Conservation (phyloP, 106 monocot genomes). For the Apostasia shenzhenica region DNA sequence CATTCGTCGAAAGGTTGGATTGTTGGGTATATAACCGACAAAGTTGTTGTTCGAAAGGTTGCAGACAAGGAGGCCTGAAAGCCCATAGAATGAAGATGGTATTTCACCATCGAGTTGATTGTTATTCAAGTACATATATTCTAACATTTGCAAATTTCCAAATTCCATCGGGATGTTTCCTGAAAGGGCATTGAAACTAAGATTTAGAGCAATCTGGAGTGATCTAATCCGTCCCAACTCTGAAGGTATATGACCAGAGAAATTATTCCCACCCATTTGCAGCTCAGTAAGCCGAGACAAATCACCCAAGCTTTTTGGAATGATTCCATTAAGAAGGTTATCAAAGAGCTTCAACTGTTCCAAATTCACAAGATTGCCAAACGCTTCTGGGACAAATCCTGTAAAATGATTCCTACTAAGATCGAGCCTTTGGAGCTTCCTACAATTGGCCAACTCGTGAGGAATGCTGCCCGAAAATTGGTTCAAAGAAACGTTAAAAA, state of each 20-base stretch:
- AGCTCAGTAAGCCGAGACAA: conserved; percentile 57
- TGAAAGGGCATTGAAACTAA: conserved; percentile 70
- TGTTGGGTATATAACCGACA: conserved; percentile 44
- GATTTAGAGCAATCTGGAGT: conserved; percentile 67
- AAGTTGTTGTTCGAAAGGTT: conserved; percentile 77
- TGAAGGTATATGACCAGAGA: conserved; percentile 49
- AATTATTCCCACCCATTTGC: conserved; percentile 62
- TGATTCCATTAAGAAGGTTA: conserved; percentile 55
- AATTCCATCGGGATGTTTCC: conserved; percentile 57
- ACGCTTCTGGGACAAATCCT: conserved; percentile 40
- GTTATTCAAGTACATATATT: conserved; percentile 53
- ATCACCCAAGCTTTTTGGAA: conserved; percentile 48
- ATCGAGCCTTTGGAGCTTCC: conserved; percentile 75
- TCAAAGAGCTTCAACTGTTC: conserved; percentile 57
- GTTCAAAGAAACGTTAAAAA: conserved; percentile 68
- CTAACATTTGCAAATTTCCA: conserved; percentile 54
- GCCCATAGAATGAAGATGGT: conserved; percentile 40
- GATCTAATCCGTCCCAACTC: conserved; percentile 51
- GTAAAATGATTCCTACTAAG: conserved; percentile 59
- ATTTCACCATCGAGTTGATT: conserved; percentile 63
- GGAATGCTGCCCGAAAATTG: conserved; percentile 53
- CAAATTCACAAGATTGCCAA: conserved; percentile 53
- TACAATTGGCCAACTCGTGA: conserved; percentile 40
- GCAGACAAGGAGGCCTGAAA: conserved; percentile 50
- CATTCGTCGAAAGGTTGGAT: conserved; percentile 42